phyloP scores from a whole-genome alignment of 2,329 filamentous ascomycete species.

The Venturiaceae sp. region DNA sequence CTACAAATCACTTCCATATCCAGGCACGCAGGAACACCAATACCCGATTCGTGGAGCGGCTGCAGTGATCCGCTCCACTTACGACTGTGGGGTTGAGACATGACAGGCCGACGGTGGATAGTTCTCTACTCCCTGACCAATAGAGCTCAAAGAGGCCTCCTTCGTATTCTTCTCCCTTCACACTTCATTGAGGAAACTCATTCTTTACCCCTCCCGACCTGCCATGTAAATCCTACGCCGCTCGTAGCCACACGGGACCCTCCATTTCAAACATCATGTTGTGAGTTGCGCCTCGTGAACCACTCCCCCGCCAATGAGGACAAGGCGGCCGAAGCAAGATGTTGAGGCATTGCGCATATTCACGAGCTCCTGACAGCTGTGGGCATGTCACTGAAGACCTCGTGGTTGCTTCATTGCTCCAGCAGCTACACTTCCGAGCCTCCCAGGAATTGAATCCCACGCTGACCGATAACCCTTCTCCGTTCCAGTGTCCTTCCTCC shows the following conservation, averaged over 20 bases:
- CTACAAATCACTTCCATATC: neutral
- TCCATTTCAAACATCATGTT: neutral
- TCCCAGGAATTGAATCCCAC: no score
- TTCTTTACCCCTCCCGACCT: neutral
- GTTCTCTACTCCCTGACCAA: no score
- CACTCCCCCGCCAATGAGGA: neutral
- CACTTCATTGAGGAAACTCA: no score
- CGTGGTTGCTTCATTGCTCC: neutral
- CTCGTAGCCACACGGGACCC: neutral
- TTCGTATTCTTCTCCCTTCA: neutral
- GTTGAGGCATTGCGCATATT: neutral
- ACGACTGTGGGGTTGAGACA: neutral
- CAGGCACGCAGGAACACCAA: neutral
- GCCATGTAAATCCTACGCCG: neutral
- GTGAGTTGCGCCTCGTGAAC: neutral
- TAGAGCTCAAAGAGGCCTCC: neutral
- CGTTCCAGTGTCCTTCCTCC: slow-evolving; percentile 48
- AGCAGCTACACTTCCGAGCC: no score
- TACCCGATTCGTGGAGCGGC: neutral
- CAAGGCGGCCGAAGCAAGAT: neutral
- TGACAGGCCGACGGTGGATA: no score
- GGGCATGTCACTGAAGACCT: neutral
- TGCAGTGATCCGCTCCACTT: neutral
- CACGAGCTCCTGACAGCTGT: neutral
- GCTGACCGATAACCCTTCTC: neutral